Evolutionary conservation across 2,329 filamentous ascomycete species (phyloP).

Genomic region (Pseudocercospora macadamiae): DNA sequence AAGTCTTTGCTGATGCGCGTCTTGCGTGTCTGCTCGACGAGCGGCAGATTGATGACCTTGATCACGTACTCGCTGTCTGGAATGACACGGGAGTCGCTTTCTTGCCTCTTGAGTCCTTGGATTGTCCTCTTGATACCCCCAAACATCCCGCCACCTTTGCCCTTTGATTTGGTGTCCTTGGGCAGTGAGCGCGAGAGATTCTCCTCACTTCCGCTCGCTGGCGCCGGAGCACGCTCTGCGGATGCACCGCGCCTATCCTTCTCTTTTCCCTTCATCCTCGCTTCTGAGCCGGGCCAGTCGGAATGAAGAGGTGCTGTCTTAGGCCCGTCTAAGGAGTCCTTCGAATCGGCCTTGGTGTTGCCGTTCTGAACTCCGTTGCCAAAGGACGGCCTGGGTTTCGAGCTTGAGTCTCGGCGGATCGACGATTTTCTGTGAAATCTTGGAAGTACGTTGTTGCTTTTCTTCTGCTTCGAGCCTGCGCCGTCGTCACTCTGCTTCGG

Average conservation of each 20-base stretch:
- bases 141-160: constrained; percentile 28
- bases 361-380: constrained; percentile 20
- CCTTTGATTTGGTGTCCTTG: constrained; percentile 16
- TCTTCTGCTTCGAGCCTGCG: constrained; percentile 23
- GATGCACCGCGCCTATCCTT: constrained; percentile 37
- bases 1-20: constrained; percentile 90
- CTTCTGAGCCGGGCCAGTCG: constrained; percentile 32
- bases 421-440: constrained; percentile 27
- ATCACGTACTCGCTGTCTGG: constrained; percentile 82
- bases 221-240: constrained; percentile 33
- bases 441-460: constrained; percentile 33
- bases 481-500: constrained; percentile 34
- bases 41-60: constrained; percentile 80
- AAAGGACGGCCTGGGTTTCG: constrained; percentile 28
- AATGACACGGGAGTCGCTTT: constrained; percentile 61
- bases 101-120: constrained; percentile 33
- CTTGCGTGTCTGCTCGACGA: constrained; percentile 85
- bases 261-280: constrained; percentile 28
- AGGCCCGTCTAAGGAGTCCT: constrained; percentile 30
- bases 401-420: constrained; percentile 36
- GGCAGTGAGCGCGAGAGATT: constrained; percentile 25
- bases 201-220: constrained; percentile 31
- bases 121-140: constrained; percentile 33
- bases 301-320: constrained; percentile 35
- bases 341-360: constrained; percentile 15